A percentile compares a stretch with the other conserved stretches of the same genome.
phyloP scores from a whole-genome alignment of 139 green algal species.

The Yamagishiella unicocca region DNA sequence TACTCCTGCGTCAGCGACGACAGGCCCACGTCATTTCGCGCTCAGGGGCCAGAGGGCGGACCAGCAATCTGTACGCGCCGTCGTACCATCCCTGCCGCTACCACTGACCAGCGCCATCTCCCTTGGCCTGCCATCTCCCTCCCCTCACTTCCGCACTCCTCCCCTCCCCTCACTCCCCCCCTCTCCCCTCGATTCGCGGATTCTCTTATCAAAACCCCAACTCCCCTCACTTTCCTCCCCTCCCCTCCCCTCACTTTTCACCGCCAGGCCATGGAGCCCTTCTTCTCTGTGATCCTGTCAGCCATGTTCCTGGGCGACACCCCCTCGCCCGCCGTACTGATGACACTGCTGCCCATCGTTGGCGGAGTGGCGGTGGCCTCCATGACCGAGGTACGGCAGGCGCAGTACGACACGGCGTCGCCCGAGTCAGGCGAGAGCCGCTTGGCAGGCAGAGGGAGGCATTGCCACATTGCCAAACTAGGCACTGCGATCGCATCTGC shows the following conservation, averaged over 20 bases:
- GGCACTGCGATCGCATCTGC: no score
- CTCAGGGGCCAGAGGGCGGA: no score
- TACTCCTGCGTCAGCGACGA: no score
- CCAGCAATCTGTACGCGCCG: no score
- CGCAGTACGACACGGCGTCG: no score
- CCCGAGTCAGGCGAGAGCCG: no score
- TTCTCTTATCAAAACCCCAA: no score
- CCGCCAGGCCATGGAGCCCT: conserved; percentile 91
- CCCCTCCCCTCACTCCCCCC: background rate
- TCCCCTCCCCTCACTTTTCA: background rate
- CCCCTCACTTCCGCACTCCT: background rate
- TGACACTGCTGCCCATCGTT: conserved; percentile 92
- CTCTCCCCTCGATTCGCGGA: background rate
- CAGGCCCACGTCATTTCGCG: no score
- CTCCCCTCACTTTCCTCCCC: background rate
- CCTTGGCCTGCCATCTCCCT: background rate
- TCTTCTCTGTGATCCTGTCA: conserved; percentile 94
- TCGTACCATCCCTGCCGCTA: no score
- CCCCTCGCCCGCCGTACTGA: conserved; percentile 77
- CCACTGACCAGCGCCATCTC: background rate
- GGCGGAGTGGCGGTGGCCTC: conserved; percentile 92
- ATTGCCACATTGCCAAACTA: no score
- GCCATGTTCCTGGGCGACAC: conserved; percentile 88
- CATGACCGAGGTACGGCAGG: conserved; percentile 70
- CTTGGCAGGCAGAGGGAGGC: no score